Conservation (phyloP, 2,329 filamentous ascomycete species). For the Pyrenochaeta sp. region DNA sequence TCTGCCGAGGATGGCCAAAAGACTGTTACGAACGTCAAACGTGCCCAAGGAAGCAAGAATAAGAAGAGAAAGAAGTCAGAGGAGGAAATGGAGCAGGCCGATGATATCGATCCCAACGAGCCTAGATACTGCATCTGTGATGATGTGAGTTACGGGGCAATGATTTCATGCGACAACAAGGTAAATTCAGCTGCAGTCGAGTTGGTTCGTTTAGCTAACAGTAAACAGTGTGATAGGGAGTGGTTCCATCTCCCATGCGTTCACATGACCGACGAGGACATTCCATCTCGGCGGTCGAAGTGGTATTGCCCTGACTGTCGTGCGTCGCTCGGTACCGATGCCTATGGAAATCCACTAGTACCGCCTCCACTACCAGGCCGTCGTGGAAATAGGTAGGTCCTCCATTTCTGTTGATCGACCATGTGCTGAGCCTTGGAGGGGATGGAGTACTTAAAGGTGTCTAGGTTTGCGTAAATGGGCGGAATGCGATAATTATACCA, state of each 20-base stretch:
- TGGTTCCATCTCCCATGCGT: constrained; percentile 89
- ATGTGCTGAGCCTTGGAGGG: constrained; percentile 43
- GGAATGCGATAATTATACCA: too few species aligned
- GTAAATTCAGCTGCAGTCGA: constrained; percentile 51
- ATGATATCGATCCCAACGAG: constrained; percentile 75
- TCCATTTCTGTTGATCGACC: constrained; percentile 24
- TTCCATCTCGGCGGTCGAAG: constrained; percentile 76
- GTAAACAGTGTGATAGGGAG: constrained; percentile 73
- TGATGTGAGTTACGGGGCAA: constrained; percentile 79
- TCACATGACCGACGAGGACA: constrained; percentile 63
- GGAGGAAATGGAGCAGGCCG: constrained; percentile 32
- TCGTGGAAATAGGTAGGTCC: constrained; percentile 42
- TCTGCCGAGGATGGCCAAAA: constrained; percentile 65
- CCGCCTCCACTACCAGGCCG: constrained; percentile 43
- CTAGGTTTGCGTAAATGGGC: constrained; percentile 23
- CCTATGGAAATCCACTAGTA: constrained; percentile 42
- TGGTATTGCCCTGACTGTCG: constrained; percentile 85
- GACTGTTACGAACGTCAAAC: constrained; percentile 73
- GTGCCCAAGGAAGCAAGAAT: constrained; percentile 58
- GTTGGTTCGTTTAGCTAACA: constrained; percentile 20
- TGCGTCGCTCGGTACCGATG: constrained; percentile 33
- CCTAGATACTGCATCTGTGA: constrained; percentile 80
- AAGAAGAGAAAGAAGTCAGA: constrained; percentile 58
- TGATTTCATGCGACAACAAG: constrained; percentile 83
- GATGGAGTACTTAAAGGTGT: constrained; percentile 41